Evolutionary conservation across 1,139 yeast genomes (phyloP), one percentile per base, ranked within the genome.

Genomic region (Geotrichum macrosporum): DNA sequence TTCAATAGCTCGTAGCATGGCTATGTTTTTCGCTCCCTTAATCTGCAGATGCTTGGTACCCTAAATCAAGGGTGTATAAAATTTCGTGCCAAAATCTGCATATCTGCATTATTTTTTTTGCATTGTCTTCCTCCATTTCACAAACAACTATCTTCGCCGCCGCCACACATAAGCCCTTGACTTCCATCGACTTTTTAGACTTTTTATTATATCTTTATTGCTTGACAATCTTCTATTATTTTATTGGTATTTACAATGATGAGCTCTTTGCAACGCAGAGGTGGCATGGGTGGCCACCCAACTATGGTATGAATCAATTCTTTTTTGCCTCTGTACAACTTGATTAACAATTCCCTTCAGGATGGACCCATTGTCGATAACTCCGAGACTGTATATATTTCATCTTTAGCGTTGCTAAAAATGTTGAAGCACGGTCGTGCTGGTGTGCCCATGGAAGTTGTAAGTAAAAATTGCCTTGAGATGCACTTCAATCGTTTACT

Each of bases 391-490:
- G 96, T 92, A 8, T 88, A 92, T 68, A 88, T 94, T 51, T 92
- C 98, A 31, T 88, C 97, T 32, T 75, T 94, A 59, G 99, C 99
- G 2, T 72, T 94, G 50, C 74, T 94, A 54, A 94, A 94, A 68
- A 92, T 92, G 98, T 78, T 92, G 63, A 92, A 89, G 68, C 98
- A 92, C 64, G 97, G 98, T 39, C 77, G 97, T 62, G 97, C 98
- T 1, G 99, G 99, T 63, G 98, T 94, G 47, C 99, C 99, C 15
- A 94, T 94, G 99, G 99, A 94, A 72, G 99, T 94, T 43, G 63
- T 59, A 58, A 44, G 61, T 52, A 34, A 5, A 9, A 30, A 6
- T 30, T 32, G n/a, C n/a, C n/a, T 27, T 4, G 3, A 13, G 20
- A 15, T 21, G 34, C 20, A 16, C 18, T 6, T 4, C 32, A 5